Evolutionary conservation across 495 filamentous ascomycete species (phyloP).

Genomic region (Sporormia fimetaria): DNA sequence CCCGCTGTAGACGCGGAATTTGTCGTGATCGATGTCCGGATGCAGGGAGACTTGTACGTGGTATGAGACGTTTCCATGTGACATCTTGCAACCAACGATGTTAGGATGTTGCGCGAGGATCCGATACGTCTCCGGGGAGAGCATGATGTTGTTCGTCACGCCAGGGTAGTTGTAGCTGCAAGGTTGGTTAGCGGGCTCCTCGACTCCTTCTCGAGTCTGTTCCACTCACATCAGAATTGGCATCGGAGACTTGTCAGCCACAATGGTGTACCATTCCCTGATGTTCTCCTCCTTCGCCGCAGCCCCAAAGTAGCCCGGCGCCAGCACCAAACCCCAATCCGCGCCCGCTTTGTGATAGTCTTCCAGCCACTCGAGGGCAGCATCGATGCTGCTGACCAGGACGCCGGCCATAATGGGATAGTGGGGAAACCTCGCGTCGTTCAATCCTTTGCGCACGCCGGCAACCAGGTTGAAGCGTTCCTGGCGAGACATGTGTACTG

Average conservation of each 20-base stretch:
- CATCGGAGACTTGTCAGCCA: conserved; percentile 43
- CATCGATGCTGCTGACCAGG: conserved; percentile 49
- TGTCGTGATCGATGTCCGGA: conserved; percentile 41
- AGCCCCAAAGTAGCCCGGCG: conserved; percentile 50
- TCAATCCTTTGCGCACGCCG: conserved; percentile 39
- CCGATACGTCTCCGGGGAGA: conserved; percentile 41
- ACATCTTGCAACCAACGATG: conserved; percentile 57
- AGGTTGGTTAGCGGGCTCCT: background rate
- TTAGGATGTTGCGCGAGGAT: conserved; percentile 36
- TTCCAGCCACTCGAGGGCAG: conserved; percentile 47
- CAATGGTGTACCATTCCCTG: conserved; percentile 41
- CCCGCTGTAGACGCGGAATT: conserved; percentile 56
- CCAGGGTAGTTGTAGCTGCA: conserved; percentile 57
- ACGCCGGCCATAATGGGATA: conserved; percentile 61
- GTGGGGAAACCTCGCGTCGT: conserved; percentile 44
- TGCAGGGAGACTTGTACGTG: conserved; percentile 42
- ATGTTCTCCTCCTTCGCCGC: conserved; percentile 39
- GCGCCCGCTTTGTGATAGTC: conserved; percentile 49
- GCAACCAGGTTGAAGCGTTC: conserved; percentile 49
- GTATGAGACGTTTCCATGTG: conserved; percentile 59
- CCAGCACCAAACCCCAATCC: conserved; percentile 50
- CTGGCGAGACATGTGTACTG: conserved; percentile 48
- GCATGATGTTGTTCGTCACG: conserved; percentile 57
- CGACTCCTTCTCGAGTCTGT: background rate
- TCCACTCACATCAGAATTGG: conserved; percentile 43